Evolutionary conservation across 164 flowering plant species (phyloP), one percentile per base, ranked within the genome.

Genomic region (Aristolochia contorta): DNA sequence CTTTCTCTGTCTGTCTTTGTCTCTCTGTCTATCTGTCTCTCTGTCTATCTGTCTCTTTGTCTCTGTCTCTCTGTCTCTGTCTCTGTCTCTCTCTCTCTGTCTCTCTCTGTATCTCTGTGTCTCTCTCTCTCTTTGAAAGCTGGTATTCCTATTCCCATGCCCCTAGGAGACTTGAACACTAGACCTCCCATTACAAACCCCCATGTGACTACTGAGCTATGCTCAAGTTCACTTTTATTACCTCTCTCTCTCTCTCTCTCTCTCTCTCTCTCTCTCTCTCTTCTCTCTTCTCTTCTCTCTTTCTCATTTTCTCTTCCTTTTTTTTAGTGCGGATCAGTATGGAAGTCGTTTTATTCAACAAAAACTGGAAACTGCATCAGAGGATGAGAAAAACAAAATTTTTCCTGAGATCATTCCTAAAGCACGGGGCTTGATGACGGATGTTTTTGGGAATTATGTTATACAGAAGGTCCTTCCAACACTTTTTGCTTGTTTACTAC

Each of bases 281-380:
- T 8, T 15, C 20, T 20, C 12, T 52, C 20, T 5, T 12, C 20
- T 20, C 7, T 10, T 22, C 21, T 33, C 27, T 51, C 20, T n/a
- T 2, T 60, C 32, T 24, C 7, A 1, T 46, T 47, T 59, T 27
- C 18, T 8, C 8, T 59, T 62, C 22, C 41, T n/a, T 55, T 55
- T 47, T 58, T 76, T 61, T 65, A 91, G 98, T 59, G 86, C 66
- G 73, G 96, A 89, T 85, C 98, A 87, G 67, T 83, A 81, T 76
- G 96, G 98, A 32, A 84, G 91, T 68, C 87, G 91, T 33, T 78
- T 78, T 63, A 78, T 77, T 57, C 80, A 77, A 56, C 77, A 74
- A 64, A 77, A 77, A 61, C 72, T 77, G 27, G 76, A 77, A 77
- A 74, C 70, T 47, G 77, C 77, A 30, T 37, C 76, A 24, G 71